Evolutionary conservation across 2,329 filamentous ascomycete genomes (phyloP), one percentile per base, ranked within the genome.

Genomic region (Aureobasidium sp.): DNA sequence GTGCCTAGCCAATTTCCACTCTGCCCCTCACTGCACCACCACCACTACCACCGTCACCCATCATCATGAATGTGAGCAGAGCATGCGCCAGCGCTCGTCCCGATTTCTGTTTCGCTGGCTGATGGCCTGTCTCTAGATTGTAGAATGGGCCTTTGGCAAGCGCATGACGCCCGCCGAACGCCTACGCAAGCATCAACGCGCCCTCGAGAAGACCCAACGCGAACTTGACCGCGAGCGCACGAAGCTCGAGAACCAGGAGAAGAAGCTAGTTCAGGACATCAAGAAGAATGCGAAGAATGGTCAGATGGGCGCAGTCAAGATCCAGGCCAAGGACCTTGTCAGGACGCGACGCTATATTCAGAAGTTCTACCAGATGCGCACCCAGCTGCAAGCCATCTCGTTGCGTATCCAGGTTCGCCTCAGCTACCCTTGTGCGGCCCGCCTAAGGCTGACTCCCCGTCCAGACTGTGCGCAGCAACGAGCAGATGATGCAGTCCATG

Each of bases 401-500:
- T 74, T 98, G 52, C 83, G 91, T 39, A 90, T 98, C 66, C 93
- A 97, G 81, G 89, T 93, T 73, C 50, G 70, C 57, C 22, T 24
- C n/a, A 17, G 5, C 17, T 21, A 6, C 4, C n/a, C 11, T 7
- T 22, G 14, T 39, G 5, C 6, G 11, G 21, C n/a, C 30, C 2
- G 38, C 19, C 12, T 53, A 29, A 25, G 17, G 24, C 48, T 55
- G 22, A 53, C 49, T 56, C 54, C 34, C 58, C 49, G 21, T 19
- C 16, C 63, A 95, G 88, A 98, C 93, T 45, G 91, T 97, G 59
- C 84, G 93, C 59, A 96, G 90, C 61, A 98, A 98, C 70, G 93
- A 98, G 70, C 91, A 97, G 71, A 98, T 98, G 93, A 96, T 96
- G 90, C 89, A 95, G 71, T 93, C 90, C 7, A 97, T 98, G 93